Evolutionary conservation across 202 grass and related monocot genomes (phyloP).

Genomic region (Carex arenaria): DNA sequence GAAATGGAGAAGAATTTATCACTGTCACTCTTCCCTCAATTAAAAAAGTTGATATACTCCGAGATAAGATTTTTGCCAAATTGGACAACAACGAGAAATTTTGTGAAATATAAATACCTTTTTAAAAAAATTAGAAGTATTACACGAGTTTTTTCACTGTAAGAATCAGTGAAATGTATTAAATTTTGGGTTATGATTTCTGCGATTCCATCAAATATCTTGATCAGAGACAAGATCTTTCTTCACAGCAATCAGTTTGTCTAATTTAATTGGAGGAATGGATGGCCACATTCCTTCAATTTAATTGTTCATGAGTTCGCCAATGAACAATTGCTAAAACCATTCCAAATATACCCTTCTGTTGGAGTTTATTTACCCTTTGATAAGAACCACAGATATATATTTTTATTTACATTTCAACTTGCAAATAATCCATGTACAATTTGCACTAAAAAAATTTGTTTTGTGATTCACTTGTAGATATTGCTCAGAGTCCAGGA

Average conservation of each 20-base stretch:
- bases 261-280: not conserved
- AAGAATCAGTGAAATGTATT: not conserved
- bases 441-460: slow-evolving; percentile 25
- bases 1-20: not conserved
- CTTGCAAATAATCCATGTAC: not conserved
- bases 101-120: not conserved
- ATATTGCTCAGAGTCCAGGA: slow-evolving; percentile 45
- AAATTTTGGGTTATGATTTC: not conserved
- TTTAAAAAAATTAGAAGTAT: not conserved
- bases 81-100: not conserved
- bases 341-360: not conserved
- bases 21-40: not conserved
- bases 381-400: slow-evolving; percentile 26
- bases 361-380: not conserved
- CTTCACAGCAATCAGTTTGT: not conserved
- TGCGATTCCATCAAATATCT: not conserved
- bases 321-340: not conserved
- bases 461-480: slow-evolving; percentile 32
- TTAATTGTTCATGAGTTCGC: not conserved
- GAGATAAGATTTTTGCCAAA: not conserved
- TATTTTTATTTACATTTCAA: slow-evolving; percentile 20
- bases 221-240: slow-evolving; percentile 1
- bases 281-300: not conserved
- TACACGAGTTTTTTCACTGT: not conserved
- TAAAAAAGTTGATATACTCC: not conserved